These are phyloP conservation scores for Aaosphaeria pasadenensis DNA, from an alignment of 2,329 filamentous ascomycete genomes.

Conservation along the genomic window DNA sequence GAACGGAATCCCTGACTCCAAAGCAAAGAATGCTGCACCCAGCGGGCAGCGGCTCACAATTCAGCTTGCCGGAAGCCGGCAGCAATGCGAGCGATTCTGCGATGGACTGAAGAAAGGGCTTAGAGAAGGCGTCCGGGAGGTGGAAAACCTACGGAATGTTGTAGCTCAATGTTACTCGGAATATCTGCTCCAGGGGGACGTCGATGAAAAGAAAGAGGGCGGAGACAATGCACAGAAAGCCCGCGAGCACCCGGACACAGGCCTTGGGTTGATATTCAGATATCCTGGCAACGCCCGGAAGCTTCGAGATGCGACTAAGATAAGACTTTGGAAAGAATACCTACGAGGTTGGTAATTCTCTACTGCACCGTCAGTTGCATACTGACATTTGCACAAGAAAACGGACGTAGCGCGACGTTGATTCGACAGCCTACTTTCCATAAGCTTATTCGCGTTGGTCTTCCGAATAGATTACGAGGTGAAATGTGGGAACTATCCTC, in stretches of 20 bases:
- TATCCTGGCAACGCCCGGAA: slow-evolving; percentile 96
- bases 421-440: slow-evolving; percentile 96
- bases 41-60: slow-evolving; percentile 83
- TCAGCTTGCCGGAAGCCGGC: slow-evolving; percentile 83
- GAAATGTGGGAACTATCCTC: slow-evolving; percentile 96
- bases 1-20: slow-evolving; percentile 60
- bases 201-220: slow-evolving; percentile 30
- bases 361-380: neutral
- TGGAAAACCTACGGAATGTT: slow-evolving; percentile 78
- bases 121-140: slow-evolving; percentile 80
- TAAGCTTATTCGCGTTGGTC: slow-evolving; percentile 90
- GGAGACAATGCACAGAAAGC: slow-evolving; percentile 43
- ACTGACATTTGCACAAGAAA: slow-evolving; percentile 55
- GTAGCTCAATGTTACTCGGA: slow-evolving; percentile 82
- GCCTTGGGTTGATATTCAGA: slow-evolving; percentile 85
- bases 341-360: slow-evolving; percentile 54
- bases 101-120: slow-evolving; percentile 91
- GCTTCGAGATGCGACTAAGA: slow-evolving; percentile 90
- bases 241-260: slow-evolving; percentile 76
- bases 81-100: slow-evolving; percentile 91
- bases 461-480: slow-evolving; percentile 88
- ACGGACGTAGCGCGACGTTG: slow-evolving; percentile 87
- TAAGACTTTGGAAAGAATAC: slow-evolving; percentile 96
- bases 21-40: slow-evolving; percentile 43
- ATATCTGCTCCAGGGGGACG: slow-evolving; percentile 53